Conservation (phyloP, 495 filamentous ascomycete genomes). For the Chaetomidium leptoderma region DNA sequence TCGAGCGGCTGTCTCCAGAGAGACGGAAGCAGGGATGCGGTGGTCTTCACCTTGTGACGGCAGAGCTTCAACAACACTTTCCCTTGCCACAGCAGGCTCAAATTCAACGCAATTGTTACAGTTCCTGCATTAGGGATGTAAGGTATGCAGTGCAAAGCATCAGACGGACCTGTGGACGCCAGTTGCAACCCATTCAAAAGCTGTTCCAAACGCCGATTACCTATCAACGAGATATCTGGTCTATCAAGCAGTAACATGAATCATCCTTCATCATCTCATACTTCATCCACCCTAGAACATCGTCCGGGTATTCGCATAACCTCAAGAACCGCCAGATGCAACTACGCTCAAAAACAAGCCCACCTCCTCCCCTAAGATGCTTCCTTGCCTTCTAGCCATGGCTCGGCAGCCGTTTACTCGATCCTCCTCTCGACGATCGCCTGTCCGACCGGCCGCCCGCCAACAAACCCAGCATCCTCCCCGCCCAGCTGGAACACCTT, state of each 20-base stretch:
- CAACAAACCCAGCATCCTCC: conserved; percentile 38
- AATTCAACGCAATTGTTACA: no score
- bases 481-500: conserved; percentile 61
- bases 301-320: conserved; percentile 6
- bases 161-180: no score
- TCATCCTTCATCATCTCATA: background rate
- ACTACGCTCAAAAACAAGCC: background rate
- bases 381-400: no score
- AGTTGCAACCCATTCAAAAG: background rate
- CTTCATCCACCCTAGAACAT: background rate
- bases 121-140: no score
- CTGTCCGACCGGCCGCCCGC: conserved; percentile 36
- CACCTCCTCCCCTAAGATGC: no score
- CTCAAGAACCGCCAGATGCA: background rate
- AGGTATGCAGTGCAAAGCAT: no score
- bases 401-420: no score
- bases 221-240: no score
- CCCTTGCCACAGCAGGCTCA: no score
- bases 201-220: no score
- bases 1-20: background rate
- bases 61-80: no score
- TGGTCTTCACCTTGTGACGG: background rate
- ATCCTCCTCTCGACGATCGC: conserved; percentile 44
- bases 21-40: background rate
- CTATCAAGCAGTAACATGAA: background rate